phyloP scores from a whole-genome alignment of 2,329 filamentous ascomycete genomes.

The Pyricularia grisea region DNA sequence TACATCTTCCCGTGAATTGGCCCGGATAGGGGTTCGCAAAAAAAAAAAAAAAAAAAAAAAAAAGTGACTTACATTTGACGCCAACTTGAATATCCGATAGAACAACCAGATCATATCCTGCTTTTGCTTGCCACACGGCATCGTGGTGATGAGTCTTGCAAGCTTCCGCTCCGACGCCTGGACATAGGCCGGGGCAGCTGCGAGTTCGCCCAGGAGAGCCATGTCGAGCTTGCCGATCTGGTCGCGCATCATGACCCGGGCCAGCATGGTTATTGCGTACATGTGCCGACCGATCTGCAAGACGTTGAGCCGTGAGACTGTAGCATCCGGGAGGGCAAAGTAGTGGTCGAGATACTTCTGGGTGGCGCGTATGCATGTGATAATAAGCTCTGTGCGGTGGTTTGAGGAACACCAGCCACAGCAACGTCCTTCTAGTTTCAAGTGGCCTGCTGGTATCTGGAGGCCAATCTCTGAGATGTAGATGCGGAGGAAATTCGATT shows the following conservation, averaged over 20 bases:
- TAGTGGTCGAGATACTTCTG: conserved; percentile 11
- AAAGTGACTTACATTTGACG: not conserved
- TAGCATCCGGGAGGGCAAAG: conserved; percentile 6
- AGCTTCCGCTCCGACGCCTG: conserved; percentile 8
- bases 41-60: too few species aligned
- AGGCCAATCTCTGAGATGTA: conserved; percentile 13
- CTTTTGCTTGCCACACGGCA: conserved; percentile 5
- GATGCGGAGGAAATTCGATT: conserved; percentile 11
- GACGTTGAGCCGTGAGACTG: conserved; percentile 8
- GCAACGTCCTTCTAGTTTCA: conserved; percentile 5
- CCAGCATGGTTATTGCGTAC: conserved; percentile 11
- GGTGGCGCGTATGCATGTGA: conserved; percentile 10
- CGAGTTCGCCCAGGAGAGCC: conserved; percentile 6
- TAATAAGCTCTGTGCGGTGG: conserved; percentile 9
- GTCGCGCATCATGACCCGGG: conserved; percentile 7
- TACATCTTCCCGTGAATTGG: not conserved
- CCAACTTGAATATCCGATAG: conserved; percentile 6
- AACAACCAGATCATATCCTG: conserved; percentile 11
- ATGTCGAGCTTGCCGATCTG: conserved; percentile 8
- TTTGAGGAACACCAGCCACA: conserved; percentile 13
- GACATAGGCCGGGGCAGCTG: conserved; percentile 9
- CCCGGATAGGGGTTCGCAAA: not conserved
- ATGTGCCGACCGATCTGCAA: conserved; percentile 11
- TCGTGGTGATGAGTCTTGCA: not conserved
- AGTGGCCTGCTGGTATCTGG: conserved; percentile 5